Evolutionary conservation across 202 grass and related monocot genomes (phyloP).

Genomic region (Musa balbisiana): DNA sequence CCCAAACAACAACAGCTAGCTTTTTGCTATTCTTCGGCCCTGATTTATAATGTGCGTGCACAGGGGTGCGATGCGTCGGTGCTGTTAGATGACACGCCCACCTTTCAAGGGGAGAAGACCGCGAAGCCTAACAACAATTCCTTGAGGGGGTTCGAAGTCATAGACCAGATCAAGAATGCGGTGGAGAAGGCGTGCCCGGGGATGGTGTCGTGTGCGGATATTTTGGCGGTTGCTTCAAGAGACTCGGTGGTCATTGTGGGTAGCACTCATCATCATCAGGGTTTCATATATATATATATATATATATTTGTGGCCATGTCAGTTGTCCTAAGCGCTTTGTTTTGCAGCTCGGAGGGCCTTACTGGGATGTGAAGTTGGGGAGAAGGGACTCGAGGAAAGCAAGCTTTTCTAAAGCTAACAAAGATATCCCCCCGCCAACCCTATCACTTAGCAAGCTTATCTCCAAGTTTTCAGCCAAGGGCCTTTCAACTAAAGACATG

Average conservation of each 20-base stretch:
- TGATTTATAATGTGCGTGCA: not conserved
- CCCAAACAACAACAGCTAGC: not conserved
- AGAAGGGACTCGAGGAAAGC: constrained; percentile 65
- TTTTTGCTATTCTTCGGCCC: no score
- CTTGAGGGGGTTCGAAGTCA: constrained; percentile 26
- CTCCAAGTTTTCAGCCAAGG: constrained; percentile 57
- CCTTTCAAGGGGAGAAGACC: constrained; percentile 28
- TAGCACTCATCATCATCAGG: no score
- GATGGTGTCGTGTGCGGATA: no score
- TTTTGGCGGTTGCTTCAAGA: no score
- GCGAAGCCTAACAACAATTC: constrained; percentile 28
- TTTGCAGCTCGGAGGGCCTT: constrained; percentile 52
- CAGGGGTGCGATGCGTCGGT: constrained; percentile 63
- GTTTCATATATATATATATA: no score
- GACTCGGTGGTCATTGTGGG: no score
- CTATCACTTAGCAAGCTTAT: constrained; percentile 51
- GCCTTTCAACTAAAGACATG: constrained; percentile 66
- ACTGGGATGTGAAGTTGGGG: constrained; percentile 64
- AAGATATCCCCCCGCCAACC: constrained; percentile 61
- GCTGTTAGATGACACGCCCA: constrained; percentile 28
- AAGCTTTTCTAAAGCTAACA: constrained; percentile 57
- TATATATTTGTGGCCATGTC: no score
- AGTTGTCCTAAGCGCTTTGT: no score
- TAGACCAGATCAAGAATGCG: constrained; percentile 31
- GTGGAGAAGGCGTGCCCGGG: not conserved